A percentile compares a stretch with the other conserved stretches of the same genome.
These are phyloP conservation scores for Starmera quercuum DNA, from an alignment of 805 yeast species.

Conservation along the genomic window DNA sequence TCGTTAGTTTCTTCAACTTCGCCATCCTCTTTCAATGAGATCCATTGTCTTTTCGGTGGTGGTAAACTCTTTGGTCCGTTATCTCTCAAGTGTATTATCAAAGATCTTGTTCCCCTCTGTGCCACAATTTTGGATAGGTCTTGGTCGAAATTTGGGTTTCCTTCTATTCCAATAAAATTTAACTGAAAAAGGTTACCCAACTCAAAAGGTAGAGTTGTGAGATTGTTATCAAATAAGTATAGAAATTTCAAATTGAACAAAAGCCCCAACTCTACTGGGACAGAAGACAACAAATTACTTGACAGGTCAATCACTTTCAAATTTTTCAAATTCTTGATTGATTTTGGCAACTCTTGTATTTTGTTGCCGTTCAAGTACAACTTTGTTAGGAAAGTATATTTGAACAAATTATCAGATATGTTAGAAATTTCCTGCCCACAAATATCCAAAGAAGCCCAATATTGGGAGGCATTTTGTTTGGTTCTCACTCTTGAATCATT, in stretches of 20 bases:
- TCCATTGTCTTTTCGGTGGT: slow-evolving; percentile 78
- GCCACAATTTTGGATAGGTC: slow-evolving; percentile 60
- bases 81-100: slow-evolving; percentile 77
- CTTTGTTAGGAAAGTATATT: slow-evolving; percentile 78
- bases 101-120: slow-evolving; percentile 77
- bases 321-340: slow-evolving; percentile 60
- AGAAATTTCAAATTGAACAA: slow-evolving; percentile 74
- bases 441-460: slow-evolving; percentile 91
- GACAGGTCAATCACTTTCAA: slow-evolving; percentile 83
- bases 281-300: slow-evolving; percentile 55
- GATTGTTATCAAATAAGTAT: slow-evolving; percentile 81
- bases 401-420: slow-evolving; percentile 66
- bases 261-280: slow-evolving; percentile 84
- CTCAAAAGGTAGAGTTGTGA: slow-evolving; percentile 69
- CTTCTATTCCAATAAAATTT: slow-evolving; percentile 87
- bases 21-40: slow-evolving; percentile 70
- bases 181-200: slow-evolving; percentile 81
- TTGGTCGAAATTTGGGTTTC: slow-evolving; percentile 68
- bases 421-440: slow-evolving; percentile 80
- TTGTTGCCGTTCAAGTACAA: slow-evolving; percentile 84
- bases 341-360: slow-evolving; percentile 56
- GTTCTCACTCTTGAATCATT: slow-evolving; percentile 59
- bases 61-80: slow-evolving; percentile 59
- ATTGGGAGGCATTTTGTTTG: slow-evolving; percentile 50
- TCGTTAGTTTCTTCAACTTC: slow-evolving; percentile 34